A percentile compares a stretch with the other conserved stretches of the same genome.
Conservation (phyloP, 139 green algal genomes). For the Microglena sp. region DNA sequence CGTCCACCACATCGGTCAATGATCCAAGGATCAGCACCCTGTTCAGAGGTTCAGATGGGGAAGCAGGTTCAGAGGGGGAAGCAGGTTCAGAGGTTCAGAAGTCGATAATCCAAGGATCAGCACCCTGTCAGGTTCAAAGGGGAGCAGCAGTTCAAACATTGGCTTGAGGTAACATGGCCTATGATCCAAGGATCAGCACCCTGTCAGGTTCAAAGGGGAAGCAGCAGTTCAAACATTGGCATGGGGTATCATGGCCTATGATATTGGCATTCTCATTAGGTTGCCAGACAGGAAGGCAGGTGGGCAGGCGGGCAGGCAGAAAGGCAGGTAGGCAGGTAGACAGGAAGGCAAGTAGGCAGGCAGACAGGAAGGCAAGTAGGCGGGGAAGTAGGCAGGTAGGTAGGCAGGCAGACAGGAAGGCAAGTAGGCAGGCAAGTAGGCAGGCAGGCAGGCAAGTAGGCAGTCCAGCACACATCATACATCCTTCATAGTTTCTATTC, state of each 20-base stretch:
- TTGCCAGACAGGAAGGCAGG: too few relatives aligned
- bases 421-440: too few relatives aligned
- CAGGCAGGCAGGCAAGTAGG: too few relatives aligned
- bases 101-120: background rate
- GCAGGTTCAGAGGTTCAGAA: background rate
- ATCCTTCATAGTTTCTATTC: too few relatives aligned
- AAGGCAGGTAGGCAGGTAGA: too few relatives aligned
- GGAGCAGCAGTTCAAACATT: background rate
- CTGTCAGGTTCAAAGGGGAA: background rate
- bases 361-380: too few relatives aligned
- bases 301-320: too few relatives aligned
- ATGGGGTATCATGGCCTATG: background rate
- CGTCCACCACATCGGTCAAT: constrained; percentile 25
- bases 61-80: background rate
- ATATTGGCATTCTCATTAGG: too few relatives aligned
- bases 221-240: too few relatives aligned
- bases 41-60: background rate
- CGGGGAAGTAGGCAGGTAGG: background rate
- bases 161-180: background rate
- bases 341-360: too few relatives aligned
- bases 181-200: background rate
- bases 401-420: background rate
- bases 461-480: too few relatives aligned
- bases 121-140: background rate
- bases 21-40: constrained; percentile 38